A percentile compares a stretch with the other conserved stretches of the same genome.
phyloP scores from a whole-genome alignment of 2,329 filamentous ascomycete species.

The Fusarium cyanostomum region DNA sequence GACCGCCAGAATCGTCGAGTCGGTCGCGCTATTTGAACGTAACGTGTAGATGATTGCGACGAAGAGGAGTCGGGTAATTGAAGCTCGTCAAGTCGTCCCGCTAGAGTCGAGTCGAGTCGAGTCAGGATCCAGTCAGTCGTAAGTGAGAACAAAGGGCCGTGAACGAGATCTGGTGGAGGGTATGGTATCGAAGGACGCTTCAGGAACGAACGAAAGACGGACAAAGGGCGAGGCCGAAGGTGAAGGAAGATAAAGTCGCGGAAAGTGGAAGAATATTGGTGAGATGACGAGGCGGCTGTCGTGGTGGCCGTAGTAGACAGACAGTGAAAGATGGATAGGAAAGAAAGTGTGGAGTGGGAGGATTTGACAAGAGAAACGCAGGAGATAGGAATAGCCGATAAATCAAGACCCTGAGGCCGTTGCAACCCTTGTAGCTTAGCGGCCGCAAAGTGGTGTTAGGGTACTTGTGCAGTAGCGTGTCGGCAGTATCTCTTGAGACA shows the following conservation, averaged over 20 bases:
- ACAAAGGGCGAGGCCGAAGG: conserved; percentile 2
- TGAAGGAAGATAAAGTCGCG: conserved; percentile 17
- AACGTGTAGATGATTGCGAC: conserved; percentile 21
- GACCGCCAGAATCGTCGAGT: conserved; percentile 9
- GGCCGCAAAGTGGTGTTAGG: conserved; percentile 25
- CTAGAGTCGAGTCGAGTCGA: conserved; percentile 15
- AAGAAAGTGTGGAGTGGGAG: conserved; percentile 33
- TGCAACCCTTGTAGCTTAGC: conserved; percentile 37
- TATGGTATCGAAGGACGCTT: conserved; percentile 20
- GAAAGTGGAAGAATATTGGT: conserved; percentile 11
- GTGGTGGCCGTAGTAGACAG: conserved; percentile 15
- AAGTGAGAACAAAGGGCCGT: conserved; percentile 36
- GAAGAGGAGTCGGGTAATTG: not conserved
- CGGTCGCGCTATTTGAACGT: conserved; percentile 5
- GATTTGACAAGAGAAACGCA: conserved; percentile 29
- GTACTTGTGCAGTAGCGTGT: conserved; percentile 35
- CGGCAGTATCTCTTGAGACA: conserved; percentile 16
- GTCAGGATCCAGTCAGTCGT: conserved; percentile 16
- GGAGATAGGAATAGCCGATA: conserved; percentile 33
- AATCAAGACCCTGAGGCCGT: conserved; percentile 35
- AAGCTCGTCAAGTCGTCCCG: conserved; percentile 13
- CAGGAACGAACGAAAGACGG: conserved; percentile 7
- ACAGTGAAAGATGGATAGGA: conserved; percentile 7
- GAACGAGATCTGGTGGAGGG: conserved; percentile 16
- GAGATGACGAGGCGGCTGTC: conserved; percentile 36